Conservation (phyloP, 2,329 filamentous ascomycete genomes). For the Geoglossum cookeanum region DNA sequence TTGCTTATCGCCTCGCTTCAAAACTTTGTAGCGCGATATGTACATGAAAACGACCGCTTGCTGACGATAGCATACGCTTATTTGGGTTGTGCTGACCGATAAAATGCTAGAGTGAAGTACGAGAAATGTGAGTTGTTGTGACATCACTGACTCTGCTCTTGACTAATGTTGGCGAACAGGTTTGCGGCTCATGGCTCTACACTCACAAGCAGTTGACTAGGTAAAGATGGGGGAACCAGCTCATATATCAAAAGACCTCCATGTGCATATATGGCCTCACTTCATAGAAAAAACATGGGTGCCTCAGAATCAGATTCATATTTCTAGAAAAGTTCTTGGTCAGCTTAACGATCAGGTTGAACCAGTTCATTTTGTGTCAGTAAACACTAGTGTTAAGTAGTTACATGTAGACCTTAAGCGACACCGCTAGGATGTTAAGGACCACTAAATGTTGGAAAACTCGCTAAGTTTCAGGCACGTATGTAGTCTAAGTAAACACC, state of each 20-base stretch:
- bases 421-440: no score
- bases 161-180: constrained; percentile 21
- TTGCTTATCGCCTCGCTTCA: no score
- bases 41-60: constrained; percentile 86
- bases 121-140: constrained; percentile 36
- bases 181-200: constrained; percentile 54
- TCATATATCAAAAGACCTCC: constrained; percentile 39
- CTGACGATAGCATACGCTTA: constrained; percentile 67
- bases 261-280: constrained; percentile 55
- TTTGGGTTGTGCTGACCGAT: constrained; percentile 52
- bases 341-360: constrained; percentile 63
- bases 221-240: constrained; percentile 75
- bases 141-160: not conserved
- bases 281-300: constrained; percentile 58
- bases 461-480: no score
- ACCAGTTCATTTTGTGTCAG: constrained; percentile 38
- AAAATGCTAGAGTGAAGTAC: constrained; percentile 43
- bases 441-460: no score
- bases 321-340: constrained; percentile 55
- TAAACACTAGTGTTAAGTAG: no score
- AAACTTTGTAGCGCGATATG: no score
- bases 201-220: constrained; percentile 88
- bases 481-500: no score
- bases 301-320: constrained; percentile 33
- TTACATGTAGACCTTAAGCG: no score